A percentile compares a stretch with the other conserved stretches of the same genome.
These are phyloP conservation scores for Chaetothyriales sp. DNA, from an alignment of 2,329 filamentous ascomycete genomes.

Conservation along the genomic window DNA sequence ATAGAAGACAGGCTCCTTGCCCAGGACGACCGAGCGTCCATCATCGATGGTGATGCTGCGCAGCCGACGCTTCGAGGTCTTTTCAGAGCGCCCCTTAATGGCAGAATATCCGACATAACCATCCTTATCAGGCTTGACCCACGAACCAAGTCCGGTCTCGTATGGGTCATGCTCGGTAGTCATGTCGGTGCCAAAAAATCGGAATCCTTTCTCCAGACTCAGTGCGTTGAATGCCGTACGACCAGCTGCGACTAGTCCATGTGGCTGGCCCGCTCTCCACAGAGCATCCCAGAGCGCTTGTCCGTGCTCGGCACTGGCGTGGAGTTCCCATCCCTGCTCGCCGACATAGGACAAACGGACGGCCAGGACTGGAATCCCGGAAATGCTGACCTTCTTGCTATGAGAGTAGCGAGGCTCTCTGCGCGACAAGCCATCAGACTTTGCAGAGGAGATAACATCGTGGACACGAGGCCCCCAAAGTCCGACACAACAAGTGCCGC, in stretches of 20 bases:
- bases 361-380: constrained; percentile 41
- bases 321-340: constrained; percentile 48
- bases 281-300: constrained; percentile 44
- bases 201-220: constrained; percentile 45
- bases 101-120: constrained; percentile 39
- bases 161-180: constrained; percentile 46
- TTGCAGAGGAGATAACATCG: constrained; percentile 34
- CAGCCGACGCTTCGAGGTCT: constrained; percentile 21
- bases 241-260: constrained; percentile 45
- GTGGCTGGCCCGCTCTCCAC: constrained; percentile 37
- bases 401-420: constrained; percentile 29
- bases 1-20: constrained; percentile 46
- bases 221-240: constrained; percentile 43
- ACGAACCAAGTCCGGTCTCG: constrained; percentile 41
- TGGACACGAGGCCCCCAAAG: constrained; percentile 46
- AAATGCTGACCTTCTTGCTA: constrained; percentile 35
- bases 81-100: constrained; percentile 28
- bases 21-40: constrained; percentile 40
- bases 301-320: constrained; percentile 44
- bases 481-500: constrained; percentile 44
- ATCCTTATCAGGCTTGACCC: constrained; percentile 27
- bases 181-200: constrained; percentile 43
- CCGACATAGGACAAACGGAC: constrained; percentile 47
- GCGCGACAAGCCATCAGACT: constrained; percentile 22
- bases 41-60: constrained; percentile 43